These are phyloP conservation scores for Synchytrium microbalum DNA, from an alignment of 371 early-diverging fungal species.

Conservation along the genomic window DNA sequence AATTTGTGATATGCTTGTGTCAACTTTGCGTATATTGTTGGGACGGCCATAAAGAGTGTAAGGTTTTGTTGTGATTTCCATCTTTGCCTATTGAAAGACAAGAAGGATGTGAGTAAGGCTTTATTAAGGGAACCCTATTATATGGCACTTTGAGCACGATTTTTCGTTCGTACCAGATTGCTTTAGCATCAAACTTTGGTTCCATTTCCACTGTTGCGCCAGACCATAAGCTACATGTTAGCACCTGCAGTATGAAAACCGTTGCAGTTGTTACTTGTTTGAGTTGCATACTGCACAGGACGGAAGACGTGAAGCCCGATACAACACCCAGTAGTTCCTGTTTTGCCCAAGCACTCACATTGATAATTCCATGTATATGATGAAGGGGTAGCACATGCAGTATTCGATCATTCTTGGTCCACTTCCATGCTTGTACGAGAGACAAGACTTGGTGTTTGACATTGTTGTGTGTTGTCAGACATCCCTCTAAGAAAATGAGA, in stretches of 20 bases:
- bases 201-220: conserved; percentile 74
- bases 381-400: conserved; percentile 75
- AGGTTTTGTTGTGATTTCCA: conserved; percentile 30
- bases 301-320: not conserved
- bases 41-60: conserved; percentile 80
- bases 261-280: not conserved
- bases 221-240: conserved; percentile 52
- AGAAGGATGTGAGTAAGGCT: no score
- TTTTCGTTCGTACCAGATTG: conserved; percentile 24
- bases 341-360: not conserved
- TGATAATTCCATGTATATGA: conserved; percentile 54
- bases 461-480: conserved; percentile 57
- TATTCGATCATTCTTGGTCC: conserved; percentile 56
- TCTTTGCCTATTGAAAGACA: conserved; percentile 46
- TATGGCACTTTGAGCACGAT: conserved; percentile 54
- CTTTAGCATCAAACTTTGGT: not conserved
- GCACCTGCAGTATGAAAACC: conserved; percentile 42
- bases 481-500: no score
- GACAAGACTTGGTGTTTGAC: conserved; percentile 57
- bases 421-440: conserved; percentile 65
- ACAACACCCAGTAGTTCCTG: not conserved
- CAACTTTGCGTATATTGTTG: conserved; percentile 59
- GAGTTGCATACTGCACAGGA: no score
- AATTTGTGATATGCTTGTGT: not conserved
- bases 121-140: no score